Conservation (phyloP, 768 basidiomycete species). For the Hericium erinaceus region DNA sequence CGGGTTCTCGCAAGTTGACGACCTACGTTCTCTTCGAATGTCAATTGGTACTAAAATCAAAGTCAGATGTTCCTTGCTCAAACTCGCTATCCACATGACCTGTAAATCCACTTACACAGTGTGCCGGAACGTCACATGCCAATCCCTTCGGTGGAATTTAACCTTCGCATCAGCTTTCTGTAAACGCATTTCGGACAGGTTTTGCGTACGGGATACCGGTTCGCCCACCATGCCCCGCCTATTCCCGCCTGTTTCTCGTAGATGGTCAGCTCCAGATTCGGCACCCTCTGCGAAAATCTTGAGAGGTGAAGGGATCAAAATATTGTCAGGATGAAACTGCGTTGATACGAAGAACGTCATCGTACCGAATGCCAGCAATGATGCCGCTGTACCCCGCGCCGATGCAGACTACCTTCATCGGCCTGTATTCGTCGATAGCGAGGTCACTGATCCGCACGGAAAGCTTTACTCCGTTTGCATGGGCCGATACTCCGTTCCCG, state of each 20-base stretch:
- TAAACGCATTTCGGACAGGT: background rate
- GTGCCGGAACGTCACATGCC: slow-evolving; percentile 9
- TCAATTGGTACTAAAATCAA: slow-evolving; percentile 3
- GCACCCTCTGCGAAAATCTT: slow-evolving; percentile 44
- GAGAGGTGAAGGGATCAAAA: background rate
- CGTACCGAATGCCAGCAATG: slow-evolving; percentile 44
- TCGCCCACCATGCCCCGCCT: slow-evolving; percentile 55
- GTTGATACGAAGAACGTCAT: background rate
- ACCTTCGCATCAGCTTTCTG: too few relatives aligned
- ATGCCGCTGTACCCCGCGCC: slow-evolving; percentile 57
- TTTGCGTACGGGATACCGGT: slow-evolving; percentile 17
- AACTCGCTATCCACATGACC: background rate
- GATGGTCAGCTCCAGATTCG: slow-evolving; percentile 44
- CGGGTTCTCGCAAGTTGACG: background rate
- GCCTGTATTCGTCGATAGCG: slow-evolving; percentile 42
- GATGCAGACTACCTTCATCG: slow-evolving; percentile 44
- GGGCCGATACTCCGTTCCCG: too few relatives aligned
- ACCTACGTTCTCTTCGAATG: slow-evolving; percentile 10
- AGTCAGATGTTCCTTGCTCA: background rate
- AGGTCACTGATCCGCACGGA: slow-evolving; percentile 20
- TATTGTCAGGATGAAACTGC: background rate
- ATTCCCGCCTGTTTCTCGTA: slow-evolving; percentile 53
- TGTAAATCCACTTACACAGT: slow-evolving; percentile 1
- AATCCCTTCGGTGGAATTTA: slow-evolving; percentile 1
- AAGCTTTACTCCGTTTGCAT: background rate